Base-by-base conservation (phyloP, 2,329 filamentous ascomycete species). In the Xylariaceae sp. region DNA sequence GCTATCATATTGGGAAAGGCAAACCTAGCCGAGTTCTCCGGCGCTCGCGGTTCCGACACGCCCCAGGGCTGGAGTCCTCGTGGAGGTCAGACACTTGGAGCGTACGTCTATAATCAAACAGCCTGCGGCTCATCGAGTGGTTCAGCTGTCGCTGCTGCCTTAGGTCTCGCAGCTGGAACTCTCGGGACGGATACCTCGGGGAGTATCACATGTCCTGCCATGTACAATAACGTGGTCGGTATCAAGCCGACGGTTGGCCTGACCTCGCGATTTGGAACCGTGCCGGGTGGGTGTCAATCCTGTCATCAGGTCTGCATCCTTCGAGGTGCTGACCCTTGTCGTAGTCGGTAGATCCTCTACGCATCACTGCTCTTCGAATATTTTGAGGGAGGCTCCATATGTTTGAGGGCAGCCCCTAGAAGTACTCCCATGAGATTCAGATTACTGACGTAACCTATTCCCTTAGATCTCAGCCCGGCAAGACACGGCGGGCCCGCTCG, bases 201-300 rank as follows among this genome's bases (percentile, higher is more conserved):
- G 3, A 84, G 78, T 15, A 86, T 89, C 47, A 61, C 86, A 4
- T 73, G 72, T 10, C 85, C 86, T 0, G 61, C 71, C 0, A 59
- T 66, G 39, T 44, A 53, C 5, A 86, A 80, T 68, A 85, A 84
- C 49, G 62, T 90, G 2, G 85, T 89, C 1, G 87, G 86, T 3
- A 78, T 90, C 64, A 90, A 90, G 67, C 86, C 87, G 1, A 89
- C 86, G 1, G 83, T 89, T 6, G 87, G 86, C 0, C 66, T 88
- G 45, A 89, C 85, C 0, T 88, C 85, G 7, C 73, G 85, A 14
- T 74, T 69, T 17, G 81, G 76, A 30, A 78, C 83, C 7, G 78
- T 85, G 22, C 81, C 82, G 0, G 77, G 85, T 2, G 76, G 72
- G 11, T 58, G 22, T 27, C 22, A 27, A 27, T 7, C 22, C 22